Evolutionary conservation across 768 basidiomycete genomes (phyloP), one percentile per base, ranked within the genome.

Genomic region (Wakefieldia striispora): DNA sequence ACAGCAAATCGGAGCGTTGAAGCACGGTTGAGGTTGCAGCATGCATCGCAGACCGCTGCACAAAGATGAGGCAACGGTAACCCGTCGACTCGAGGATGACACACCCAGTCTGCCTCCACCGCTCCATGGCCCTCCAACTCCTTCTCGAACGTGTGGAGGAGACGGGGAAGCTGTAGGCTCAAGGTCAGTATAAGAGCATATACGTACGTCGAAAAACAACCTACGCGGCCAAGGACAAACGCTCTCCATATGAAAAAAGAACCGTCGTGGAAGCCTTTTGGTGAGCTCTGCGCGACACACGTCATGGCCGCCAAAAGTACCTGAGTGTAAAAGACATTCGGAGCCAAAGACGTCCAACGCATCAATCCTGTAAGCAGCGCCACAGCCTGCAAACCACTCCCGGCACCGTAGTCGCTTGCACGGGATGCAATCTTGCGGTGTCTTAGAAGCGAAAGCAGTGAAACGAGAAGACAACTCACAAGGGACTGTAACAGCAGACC

Each of bases 221-320:
- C 58, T 68, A 91, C 88, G 45, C 88, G 77, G 34, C 86, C 83
- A 47, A 87, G 69, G 17, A 88, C 74, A 60, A 90, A 91, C 17
- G 82, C 75, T 55, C 79, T 80, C 88, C 88, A 91, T 27, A 89
- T 59, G 33, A 68, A 69, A 39, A 64, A 54, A 45, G 69, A 50
- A 59, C 66, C 54, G 56, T 70, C 54, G 46, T 65, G 53, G 41
- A 62, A 53, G 5, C 60, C 61, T 47, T 48, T 70, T 2, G 71
- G 60, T 13, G 68, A 59, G 43, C 67, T 78, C 61, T 86, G 82
- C 2, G 80, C 74, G 19, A 90, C 69, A 56, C 81, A 86, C 7
- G 76, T 77, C 51, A 87, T 69, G 4, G 84, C 80, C 3, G 86
- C 75, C 17, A 83, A 69, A 24, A 90, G 69, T 39, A 89, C 64